Percentiles rank a stretch among this genome's conserved stretches.
phyloP scores from a whole-genome alignment of 441 rosid genomes.

The Macaranga tanarius region DNA sequence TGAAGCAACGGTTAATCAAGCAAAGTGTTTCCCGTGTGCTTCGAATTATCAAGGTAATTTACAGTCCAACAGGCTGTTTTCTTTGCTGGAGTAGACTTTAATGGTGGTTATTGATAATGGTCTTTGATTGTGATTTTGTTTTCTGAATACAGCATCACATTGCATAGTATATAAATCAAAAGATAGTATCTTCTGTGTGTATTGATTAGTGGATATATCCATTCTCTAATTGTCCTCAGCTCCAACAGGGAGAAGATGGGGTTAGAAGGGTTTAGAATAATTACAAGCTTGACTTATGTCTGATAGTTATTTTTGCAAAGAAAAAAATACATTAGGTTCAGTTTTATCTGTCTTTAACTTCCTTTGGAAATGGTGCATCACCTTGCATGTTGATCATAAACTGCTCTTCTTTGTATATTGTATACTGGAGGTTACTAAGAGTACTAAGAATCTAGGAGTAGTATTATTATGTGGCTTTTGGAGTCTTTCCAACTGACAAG shows the following conservation, averaged over 20 bases:
- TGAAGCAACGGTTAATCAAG: constrained; percentile 90
- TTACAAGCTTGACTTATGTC: background rate
- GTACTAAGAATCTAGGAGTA: too few species aligned
- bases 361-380: background rate
- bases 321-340: background rate
- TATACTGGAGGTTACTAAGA: background rate
- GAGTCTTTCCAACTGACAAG: background rate
- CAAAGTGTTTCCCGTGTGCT: constrained; percentile 89
- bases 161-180: background rate
- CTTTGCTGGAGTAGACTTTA: constrained; percentile 12
- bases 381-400: background rate
- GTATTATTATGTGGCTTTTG: background rate
- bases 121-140: constrained; percentile 2
- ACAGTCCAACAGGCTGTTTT: constrained; percentile 10
- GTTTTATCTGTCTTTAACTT: background rate
- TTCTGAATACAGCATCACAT: background rate
- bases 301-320: background rate
- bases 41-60: constrained; percentile 80
- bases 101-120: constrained; percentile 1
- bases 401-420: background rate
- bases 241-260: background rate
- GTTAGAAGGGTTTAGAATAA: too few species aligned
- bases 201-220: background rate
- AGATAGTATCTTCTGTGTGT: background rate
- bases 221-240: background rate